Evolutionary conservation across 2,329 filamentous ascomycete genomes (phyloP).

Genomic region (Balansia obtecta): DNA sequence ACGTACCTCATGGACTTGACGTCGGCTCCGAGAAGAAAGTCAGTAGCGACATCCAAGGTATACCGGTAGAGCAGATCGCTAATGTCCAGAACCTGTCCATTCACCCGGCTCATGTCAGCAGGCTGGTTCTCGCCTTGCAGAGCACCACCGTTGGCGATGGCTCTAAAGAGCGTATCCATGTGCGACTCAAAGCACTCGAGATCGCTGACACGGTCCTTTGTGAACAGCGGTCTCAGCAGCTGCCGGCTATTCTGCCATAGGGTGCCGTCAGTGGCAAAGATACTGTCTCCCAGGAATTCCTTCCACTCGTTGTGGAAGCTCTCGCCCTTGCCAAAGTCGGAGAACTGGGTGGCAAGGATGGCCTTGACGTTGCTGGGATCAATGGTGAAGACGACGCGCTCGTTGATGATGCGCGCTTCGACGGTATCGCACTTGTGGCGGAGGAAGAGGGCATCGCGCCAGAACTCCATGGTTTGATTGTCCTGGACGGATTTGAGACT

Average conservation of each 20-base stretch:
- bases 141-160: slow-evolving; percentile 47
- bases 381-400: slow-evolving; percentile 29
- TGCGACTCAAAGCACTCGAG: slow-evolving; percentile 72
- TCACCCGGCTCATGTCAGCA: slow-evolving; percentile 50
- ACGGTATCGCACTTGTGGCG: slow-evolving; percentile 38
- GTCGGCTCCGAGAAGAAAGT: slow-evolving; percentile 72
- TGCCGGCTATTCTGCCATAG: slow-evolving; percentile 72
- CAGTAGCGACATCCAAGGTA: slow-evolving; percentile 74
- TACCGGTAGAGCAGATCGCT: slow-evolving; percentile 72
- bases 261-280: slow-evolving; percentile 70
- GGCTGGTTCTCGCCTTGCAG: slow-evolving; percentile 47
- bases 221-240: slow-evolving; percentile 75
- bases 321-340: slow-evolving; percentile 36
- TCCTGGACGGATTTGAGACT: slow-evolving; percentile 38
- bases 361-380: slow-evolving; percentile 47
- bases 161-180: slow-evolving; percentile 57
- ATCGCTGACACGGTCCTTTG: slow-evolving; percentile 72
- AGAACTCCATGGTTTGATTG: slow-evolving; percentile 49
- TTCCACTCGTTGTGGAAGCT: slow-evolving; percentile 29
- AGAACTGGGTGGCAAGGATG: slow-evolving; percentile 42
- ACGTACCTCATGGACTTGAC: slow-evolving; percentile 47
- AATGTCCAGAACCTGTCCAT: slow-evolving; percentile 54
- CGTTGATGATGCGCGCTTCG: slow-evolving; percentile 47
- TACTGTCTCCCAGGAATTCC: slow-evolving; percentile 41
- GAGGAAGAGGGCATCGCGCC: slow-evolving; percentile 37